phyloP scores from a whole-genome alignment of 345 rosid genomes.

The Heritiera fomes region DNA sequence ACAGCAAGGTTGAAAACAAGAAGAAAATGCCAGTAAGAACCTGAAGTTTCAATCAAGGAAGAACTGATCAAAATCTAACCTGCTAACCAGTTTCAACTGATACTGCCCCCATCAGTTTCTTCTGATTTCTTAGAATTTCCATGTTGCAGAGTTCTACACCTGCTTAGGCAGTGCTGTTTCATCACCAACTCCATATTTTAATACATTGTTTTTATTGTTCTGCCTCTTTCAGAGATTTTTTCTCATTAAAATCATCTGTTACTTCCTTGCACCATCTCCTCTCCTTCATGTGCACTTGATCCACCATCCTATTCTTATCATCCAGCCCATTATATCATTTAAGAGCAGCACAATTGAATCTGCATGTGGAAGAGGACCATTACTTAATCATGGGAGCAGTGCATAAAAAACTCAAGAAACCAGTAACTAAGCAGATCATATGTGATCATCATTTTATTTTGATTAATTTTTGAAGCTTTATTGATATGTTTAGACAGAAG shows the following conservation, averaged over 20 bases:
- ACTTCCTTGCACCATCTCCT: not conserved
- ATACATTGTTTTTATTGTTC: not conserved
- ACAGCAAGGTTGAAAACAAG: not conserved
- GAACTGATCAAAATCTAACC: not conserved
- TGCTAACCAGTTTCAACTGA: not conserved
- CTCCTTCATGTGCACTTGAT: not conserved
- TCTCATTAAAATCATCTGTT: not conserved
- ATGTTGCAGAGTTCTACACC: not conserved
- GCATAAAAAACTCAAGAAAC: conserved; percentile 5
- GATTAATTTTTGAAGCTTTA: not conserved
- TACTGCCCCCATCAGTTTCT: not conserved
- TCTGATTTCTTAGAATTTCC: not conserved
- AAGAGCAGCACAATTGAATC: not conserved
- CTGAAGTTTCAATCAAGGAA: conserved; percentile 2
- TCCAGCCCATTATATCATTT: not conserved
- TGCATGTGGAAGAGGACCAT: not conserved
- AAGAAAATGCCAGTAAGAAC: not conserved
- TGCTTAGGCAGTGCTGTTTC: not conserved
- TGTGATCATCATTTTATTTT: not conserved
- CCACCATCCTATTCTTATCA: not conserved
- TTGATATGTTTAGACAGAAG: not conserved
- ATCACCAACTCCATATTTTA: not conserved
- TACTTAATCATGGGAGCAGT: conserved; percentile 3
- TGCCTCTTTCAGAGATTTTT: not conserved
- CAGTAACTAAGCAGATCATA: not conserved